Evolutionary conservation across 2,329 filamentous ascomycete species (phyloP).

Genomic region (Ramularia endophylla): DNA sequence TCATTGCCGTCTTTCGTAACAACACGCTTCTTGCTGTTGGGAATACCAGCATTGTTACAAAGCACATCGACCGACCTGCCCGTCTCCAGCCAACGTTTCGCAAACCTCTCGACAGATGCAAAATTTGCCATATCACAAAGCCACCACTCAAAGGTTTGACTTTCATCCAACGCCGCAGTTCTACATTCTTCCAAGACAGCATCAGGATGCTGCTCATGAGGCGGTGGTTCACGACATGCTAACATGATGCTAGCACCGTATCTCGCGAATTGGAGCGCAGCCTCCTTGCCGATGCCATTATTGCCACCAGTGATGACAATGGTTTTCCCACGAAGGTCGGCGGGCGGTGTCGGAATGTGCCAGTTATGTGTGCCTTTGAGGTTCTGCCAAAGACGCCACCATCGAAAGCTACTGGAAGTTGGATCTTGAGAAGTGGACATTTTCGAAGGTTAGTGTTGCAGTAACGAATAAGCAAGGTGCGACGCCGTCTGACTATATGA

Average conservation of each 20-base stretch:
- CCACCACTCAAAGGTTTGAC: constrained; percentile 1
- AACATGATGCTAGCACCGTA: constrained; percentile 27
- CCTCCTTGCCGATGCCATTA: constrained; percentile 26
- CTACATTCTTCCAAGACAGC: constrained; percentile 20
- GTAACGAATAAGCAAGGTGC: no score
- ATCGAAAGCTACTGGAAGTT: no score
- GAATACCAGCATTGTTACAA: constrained; percentile 29
- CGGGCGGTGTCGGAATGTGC: background rate
- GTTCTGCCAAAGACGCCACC: no score
- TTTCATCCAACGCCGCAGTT: constrained; percentile 2
- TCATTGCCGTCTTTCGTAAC: constrained; percentile 30
- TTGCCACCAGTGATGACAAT: constrained; percentile 18
- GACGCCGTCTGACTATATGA: no score
- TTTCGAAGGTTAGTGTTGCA: no score
- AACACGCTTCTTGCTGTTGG: constrained; percentile 17
- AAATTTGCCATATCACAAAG: constrained; percentile 6
- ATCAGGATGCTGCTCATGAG: constrained; percentile 19
- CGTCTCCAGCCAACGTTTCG: constrained; percentile 20
- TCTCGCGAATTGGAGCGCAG: constrained; percentile 20
- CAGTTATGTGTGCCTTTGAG: no score
- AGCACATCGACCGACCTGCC: constrained; percentile 19
- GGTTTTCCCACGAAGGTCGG: background rate
- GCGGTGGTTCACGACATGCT: constrained; percentile 22
- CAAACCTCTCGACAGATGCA: constrained; percentile 24
- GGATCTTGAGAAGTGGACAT: no score